Conservation (phyloP, 768 basidiomycete species). For the Naganishia vishniacii region DNA sequence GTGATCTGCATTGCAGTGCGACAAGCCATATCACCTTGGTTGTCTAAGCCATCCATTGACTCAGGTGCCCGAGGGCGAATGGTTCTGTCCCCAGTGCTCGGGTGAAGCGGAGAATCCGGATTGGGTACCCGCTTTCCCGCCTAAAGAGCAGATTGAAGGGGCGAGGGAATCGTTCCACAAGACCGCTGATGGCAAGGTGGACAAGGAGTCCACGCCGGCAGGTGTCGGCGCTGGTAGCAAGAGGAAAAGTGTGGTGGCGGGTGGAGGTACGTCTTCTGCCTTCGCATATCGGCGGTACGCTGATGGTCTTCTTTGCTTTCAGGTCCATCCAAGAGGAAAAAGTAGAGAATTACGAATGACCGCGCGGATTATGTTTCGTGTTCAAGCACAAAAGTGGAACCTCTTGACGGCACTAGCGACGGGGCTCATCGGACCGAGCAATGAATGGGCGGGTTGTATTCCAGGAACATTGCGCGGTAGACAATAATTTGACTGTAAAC, state of each 20-base stretch:
- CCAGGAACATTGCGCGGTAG: too few species aligned
- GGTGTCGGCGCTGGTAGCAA: background rate
- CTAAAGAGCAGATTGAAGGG: background rate
- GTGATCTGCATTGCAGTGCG: constrained; percentile 59
- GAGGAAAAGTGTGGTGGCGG: background rate
- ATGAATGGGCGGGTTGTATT: too few species aligned
- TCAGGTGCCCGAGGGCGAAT: constrained; percentile 78
- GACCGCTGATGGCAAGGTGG: background rate
- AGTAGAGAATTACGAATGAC: background rate
- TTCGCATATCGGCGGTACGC: background rate
- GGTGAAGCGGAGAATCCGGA: constrained; percentile 32
- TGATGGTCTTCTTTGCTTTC: background rate
- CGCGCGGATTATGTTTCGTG: background rate
- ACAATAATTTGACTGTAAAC: too few species aligned
- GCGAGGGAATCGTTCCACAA: background rate
- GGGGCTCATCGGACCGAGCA: too few species aligned
- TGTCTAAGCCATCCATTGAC: constrained; percentile 74
- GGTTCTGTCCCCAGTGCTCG: constrained; percentile 69
- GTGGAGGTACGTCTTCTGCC: background rate
- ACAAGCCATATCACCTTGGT: constrained; percentile 74
- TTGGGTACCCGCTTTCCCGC: constrained; percentile 8
- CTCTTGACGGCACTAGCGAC: too few species aligned
- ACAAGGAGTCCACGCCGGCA: constrained; percentile 1
- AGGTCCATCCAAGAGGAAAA: constrained; percentile 18
- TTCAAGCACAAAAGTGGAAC: too few species aligned